A percentile compares a stretch with the other conserved stretches of the same genome.
Conservation (phyloP, 768 basidiomycete genomes). For the Panaeolus cyanescens region DNA sequence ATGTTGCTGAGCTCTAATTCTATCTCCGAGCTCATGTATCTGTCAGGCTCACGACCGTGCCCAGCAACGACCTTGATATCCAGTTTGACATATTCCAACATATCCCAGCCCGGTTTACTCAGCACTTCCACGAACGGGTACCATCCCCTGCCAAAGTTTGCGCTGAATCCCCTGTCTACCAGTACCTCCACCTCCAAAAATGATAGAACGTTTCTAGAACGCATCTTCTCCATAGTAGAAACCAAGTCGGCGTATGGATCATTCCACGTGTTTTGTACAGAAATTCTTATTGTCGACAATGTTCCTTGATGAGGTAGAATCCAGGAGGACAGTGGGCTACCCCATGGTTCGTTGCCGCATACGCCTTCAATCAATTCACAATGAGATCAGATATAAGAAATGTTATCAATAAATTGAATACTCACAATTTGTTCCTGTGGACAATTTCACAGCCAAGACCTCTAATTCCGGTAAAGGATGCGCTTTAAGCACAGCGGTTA, state of each 20-base stretch:
- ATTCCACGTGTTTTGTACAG: neutral
- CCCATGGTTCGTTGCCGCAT: neutral
- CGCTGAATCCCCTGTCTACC: neutral
- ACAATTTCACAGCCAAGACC: neutral
- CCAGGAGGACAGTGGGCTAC: neutral
- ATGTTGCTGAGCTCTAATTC: neutral
- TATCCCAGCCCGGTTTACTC: neutral
- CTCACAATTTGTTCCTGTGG: neutral
- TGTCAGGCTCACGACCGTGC: neutral
- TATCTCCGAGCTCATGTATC: neutral
- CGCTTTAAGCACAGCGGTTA: neutral
- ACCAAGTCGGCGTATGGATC: neutral
- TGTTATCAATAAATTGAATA: neutral
- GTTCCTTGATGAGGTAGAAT: neutral
- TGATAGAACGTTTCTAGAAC: neutral
- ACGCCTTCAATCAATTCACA: too few species aligned
- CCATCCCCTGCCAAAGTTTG: neutral
- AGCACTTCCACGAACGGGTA: neutral
- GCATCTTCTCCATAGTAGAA: neutral
- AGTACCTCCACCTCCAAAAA: neutral
- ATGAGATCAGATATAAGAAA: neutral
- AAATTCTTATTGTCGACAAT: neutral
- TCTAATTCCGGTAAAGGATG: neutral
- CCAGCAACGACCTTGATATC: neutral
- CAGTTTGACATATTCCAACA: neutral